Base-by-base conservation (phyloP, 2,329 filamentous ascomycete species). In the Teratosphaeriaceae sp. region DNA sequence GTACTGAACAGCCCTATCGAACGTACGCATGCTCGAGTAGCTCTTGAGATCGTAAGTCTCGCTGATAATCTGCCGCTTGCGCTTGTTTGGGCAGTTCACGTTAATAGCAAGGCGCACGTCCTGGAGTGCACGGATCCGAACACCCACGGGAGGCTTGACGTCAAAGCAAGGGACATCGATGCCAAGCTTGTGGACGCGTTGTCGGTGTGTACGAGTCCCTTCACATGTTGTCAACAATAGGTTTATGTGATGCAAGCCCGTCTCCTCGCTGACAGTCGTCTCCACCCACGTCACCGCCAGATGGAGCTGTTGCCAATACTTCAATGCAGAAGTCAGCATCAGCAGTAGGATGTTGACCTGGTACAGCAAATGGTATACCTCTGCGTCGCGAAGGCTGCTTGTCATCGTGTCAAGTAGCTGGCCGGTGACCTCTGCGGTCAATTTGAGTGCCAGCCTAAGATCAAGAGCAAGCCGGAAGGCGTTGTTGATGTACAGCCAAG, bases 401-500 rank as follows among this genome's bases (percentile, higher is more conserved):
- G 45, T 16, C 18, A 53, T 29, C 13, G 27, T 21, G 20, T 43
- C 46, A 5, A 43, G 29, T 20, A 53, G 24, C 2, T 26, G 22
- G 8, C 38, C 29, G 24, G 16, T 15, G 4, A 35, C 13, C 16
- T 40, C 36, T 7, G 16, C 16, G 6, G 8, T 4, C 7, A 26
- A 19, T 5, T 23, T 34, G 11, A 15, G 31, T 8, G 34, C 40
- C 19, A 51, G 26, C 3, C 38, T 21, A 5, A 53, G 26, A 7
- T 27, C 20, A n/a, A 56, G 20, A 3, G 54, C 45, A 11, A 69
- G 46, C 16, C 58, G 54, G 48, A 68, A 56, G 13, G 54, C 56
- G 27, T 56, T 52, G 6, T 46, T 44, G n/a, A 65, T 54, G 63
- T 64, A 69, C 15, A 46, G 40, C 18, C n/a, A n/a, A n/a, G n/a